Percentiles rank a stretch among this genome's conserved stretches.
Evolutionary conservation across 441 rosid species (phyloP).

Genomic region (Croton setiger): DNA sequence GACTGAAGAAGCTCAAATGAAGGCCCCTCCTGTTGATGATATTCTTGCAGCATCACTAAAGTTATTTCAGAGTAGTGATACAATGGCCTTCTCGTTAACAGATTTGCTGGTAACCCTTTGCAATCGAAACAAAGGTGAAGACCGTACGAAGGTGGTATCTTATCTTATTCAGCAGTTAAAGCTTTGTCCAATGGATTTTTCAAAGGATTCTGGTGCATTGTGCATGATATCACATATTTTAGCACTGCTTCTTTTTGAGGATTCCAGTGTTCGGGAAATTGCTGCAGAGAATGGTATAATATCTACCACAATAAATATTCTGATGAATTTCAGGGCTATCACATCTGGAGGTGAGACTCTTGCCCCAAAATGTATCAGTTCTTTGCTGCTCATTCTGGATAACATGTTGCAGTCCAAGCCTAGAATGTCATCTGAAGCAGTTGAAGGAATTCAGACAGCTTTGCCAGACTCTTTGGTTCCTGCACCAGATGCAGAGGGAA

Average conservation of each 20-base stretch:
- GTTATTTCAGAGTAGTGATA: constrained; percentile 73
- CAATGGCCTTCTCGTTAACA: constrained; percentile 64
- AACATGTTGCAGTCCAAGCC: constrained; percentile 77
- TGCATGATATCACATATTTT: constrained; percentile 80
- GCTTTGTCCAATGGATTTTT: constrained; percentile 68
- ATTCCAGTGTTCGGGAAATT: constrained; percentile 69
- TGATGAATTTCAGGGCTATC: constrained; percentile 58
- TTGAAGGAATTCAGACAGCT: constrained; percentile 53
- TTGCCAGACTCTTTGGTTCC: constrained; percentile 44
- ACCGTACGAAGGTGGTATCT: constrained; percentile 59
- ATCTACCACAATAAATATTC: constrained; percentile 58
- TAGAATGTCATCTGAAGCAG: constrained; percentile 41
- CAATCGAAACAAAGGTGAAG: constrained; percentile 66
- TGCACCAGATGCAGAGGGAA: constrained; percentile 38
- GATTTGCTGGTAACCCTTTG: constrained; percentile 91
- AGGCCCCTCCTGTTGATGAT: constrained; percentile 62
- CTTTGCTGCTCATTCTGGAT: constrained; percentile 75
- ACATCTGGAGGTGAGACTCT: constrained; percentile 47
- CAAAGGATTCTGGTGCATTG: constrained; percentile 66
- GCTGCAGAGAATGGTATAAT: constrained; percentile 80
- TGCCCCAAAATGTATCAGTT: constrained; percentile 83
- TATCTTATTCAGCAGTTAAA: constrained; percentile 89
- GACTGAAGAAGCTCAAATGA: constrained; percentile 51
- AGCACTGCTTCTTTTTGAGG: constrained; percentile 80
- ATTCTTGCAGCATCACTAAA: constrained; percentile 80